Evolutionary conservation across 2,329 filamentous ascomycete species (phyloP), one percentile per base, ranked within the genome.

Genomic region (Aspergillus niger): DNA sequence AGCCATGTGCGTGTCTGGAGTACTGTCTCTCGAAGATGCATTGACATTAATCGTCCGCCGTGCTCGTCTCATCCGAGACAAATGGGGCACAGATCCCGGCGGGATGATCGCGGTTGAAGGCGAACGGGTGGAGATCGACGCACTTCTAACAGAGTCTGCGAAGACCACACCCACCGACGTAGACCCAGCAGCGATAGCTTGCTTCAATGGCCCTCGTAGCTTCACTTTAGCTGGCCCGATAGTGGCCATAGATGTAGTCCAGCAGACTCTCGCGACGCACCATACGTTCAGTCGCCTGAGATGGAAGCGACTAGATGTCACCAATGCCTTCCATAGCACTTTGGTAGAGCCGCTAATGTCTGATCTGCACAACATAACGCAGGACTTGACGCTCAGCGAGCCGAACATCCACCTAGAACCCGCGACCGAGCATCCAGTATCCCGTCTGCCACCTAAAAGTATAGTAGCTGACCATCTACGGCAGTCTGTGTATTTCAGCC

Each of bases 281-380:
- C 20, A 32, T 1, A 2, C 51, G 5, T 49, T 59, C 15, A 15
- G 52, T 4, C 10, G 30, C 7, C 58, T 76, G 39, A 72, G 67
- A 50, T 55, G 17, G 7, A 82, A 81, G 65, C 65, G 66, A 2
- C 74, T 85, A 0, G 70, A 76, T 8, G 79, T 81, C 0, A 80
- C 80, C 0, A 77, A 84, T 57, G 81, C 79, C 0, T 84, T 82
- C 62, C 82, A 84, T 62, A 83, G 76, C 0, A 51, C 57, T 0
- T 68, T 83, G 0, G 76, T 79, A 0, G 79, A 82, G 0, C 52
- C 60, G 0, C 52, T 82, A 0, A 53, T 74, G 5, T 32, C 58
- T 1, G 58, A 60, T 0, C 67, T 81, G 1, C 59, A 64, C 8
- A n/a, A 63, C 1, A 30, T 75, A 4, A 77, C 68, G 0, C 54